Evolutionary conservation across 495 filamentous ascomycete species (phyloP).

Genomic region (Penicillium canescens): DNA sequence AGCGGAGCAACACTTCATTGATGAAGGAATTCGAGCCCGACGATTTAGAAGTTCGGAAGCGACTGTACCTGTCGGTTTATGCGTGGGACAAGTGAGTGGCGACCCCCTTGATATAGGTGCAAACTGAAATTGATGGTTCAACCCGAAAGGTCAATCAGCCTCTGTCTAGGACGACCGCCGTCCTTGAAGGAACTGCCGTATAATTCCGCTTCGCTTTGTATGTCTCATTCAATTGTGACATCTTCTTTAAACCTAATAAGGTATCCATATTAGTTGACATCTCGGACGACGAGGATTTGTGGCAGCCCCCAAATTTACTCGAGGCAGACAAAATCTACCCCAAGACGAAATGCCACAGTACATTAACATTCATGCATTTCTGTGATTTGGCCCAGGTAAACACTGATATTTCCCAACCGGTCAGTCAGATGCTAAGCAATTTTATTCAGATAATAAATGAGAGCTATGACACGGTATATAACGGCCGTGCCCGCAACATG

Average conservation of each 20-base stretch:
- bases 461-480: slow-evolving; percentile 10
- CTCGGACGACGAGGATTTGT: slow-evolving; percentile 8
- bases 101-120: no score
- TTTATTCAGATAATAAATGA: no score
- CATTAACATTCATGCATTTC: slow-evolving; percentile 8
- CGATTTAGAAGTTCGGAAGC: slow-evolving; percentile 12
- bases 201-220: slow-evolving; percentile 8
- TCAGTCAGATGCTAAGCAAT: no score
- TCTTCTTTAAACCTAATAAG: background rate
- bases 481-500: background rate
- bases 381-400: slow-evolving; percentile 5
- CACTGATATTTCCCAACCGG: background rate
- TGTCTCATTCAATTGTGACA: background rate
- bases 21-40: slow-evolving; percentile 13
- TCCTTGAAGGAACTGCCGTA: slow-evolving; percentile 4
- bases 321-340: slow-evolving; percentile 4
- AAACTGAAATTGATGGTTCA: no score
- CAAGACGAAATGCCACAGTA: slow-evolving; percentile 9
- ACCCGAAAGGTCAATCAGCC: slow-evolving; percentile 14
- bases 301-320: slow-evolving; percentile 8
- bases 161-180: slow-evolving; percentile 12
- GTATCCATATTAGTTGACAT: slow-evolving; percentile 2
- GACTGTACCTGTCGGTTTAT: slow-evolving; percentile 10
- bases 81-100: slow-evolving; percentile 11
- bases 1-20: no score